Evolutionary conservation across 306 rosid genomes (phyloP), one percentile per base, ranked within the genome.

Genomic region (Rubus idaeus): DNA sequence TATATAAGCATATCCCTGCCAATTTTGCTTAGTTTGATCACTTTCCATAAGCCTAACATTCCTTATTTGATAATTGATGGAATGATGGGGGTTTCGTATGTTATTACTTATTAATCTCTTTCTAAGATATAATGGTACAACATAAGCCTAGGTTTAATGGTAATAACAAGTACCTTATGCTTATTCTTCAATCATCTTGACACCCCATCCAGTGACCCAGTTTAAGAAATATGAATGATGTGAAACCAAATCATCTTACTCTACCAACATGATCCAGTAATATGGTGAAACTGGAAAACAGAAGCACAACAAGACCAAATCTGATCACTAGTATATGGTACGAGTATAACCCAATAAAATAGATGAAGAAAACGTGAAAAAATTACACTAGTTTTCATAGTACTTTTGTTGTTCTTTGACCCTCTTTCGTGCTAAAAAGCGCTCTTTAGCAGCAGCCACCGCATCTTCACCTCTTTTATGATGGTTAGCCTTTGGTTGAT

Each of bases 401-500:
- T 23, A 45, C 12, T 61, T 80, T 79, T 80, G 90, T 73, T 76
- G 78, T 52, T 87, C 86, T 77, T 87, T 92, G 1, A 89, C 84
- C 76, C 75, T 93, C 84, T 92, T 95, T 21, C 93, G 89, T 2
- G 96, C 90, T 83, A 90, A 77, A 78, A 87, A 92, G 23, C 98
- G 92, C 63, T 92, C 97, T 83, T 86, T 89, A 0, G 98, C 97
- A 0, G 97, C 92, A 63, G 91, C 82, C 35, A 92, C 44, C 0
- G 92, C 90, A 83, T 89, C 96, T 78, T 82, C 87, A 78, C 52
- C 85, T 82, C 97, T 87, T 83, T 92, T 95, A 79, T 92, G 97
- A 83, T 88, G 96, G 73, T 83, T 85, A 0, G 63, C 78, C 75
- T 82, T 84, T 18, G 84, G 93, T 76, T 81, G 85, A 46, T 89